Base-by-base conservation (phyloP, 2,329 filamentous ascomycete genomes). In the Cryoendolithus antarcticus region DNA sequence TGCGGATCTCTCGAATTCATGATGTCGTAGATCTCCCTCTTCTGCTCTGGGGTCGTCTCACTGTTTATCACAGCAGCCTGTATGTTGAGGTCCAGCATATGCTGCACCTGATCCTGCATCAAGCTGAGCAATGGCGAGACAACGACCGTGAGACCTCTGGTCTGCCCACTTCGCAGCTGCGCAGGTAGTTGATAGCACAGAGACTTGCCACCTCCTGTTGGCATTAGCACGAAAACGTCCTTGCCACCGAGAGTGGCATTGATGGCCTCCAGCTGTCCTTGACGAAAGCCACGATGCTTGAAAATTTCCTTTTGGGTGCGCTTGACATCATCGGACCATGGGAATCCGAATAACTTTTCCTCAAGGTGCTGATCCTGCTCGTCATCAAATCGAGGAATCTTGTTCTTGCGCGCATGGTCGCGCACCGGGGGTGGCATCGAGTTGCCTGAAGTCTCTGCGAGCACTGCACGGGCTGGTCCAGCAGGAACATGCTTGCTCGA, bases 171-270 rank as follows among this genome's bases (percentile, higher is more conserved):
- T 35, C 71, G 75, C 27, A 98, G 71, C 12, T 96, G 74, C 2
- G 91, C 85, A 9, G 91, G 93, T 9, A 98, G 66, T 59, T 98
- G 93, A 58, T 98, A 98, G 59, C 91, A 96, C 2, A 98, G 69
- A 1, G 89, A 96, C 58, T 98, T 98, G 32, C 91, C 91, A 44
- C 91, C 91, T 38, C 91, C 91, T 0, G 91, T 98, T 2, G 93
- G 91, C 91, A 98, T 98, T 30, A 98, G 69, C 10, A 98, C 82
- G 57, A 98, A 98, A 0, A 83, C 81, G 61, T 98, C 89, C 47
- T 89, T 79, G 3, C 89, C 91, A 24, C 67, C 70, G 34, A 98
- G 66, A 0, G 91, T 96, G 1, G 88, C 82, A 59, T 98, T 96
- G 59, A 98, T 95, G 9, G 91, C 88, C 60, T 96, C 85, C 2